Conservation (phyloP, 2,329 filamentous ascomycete genomes). For the Lachnellula occidentalis region DNA sequence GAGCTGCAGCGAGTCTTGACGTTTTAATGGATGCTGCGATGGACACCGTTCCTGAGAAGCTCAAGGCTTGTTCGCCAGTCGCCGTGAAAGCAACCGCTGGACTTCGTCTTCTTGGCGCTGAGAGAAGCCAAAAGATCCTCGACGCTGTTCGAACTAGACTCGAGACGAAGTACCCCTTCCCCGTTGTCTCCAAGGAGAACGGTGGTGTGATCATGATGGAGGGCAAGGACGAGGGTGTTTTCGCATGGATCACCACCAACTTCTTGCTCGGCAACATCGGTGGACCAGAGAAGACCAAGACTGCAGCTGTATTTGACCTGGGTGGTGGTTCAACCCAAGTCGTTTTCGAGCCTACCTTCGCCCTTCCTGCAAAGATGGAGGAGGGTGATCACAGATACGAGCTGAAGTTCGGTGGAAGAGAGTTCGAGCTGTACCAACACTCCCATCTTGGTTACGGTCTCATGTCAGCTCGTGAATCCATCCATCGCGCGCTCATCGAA, state of each 20-base stretch:
- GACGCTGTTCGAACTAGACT: conserved; percentile 77
- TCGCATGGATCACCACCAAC: conserved; percentile 98
- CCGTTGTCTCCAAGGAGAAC: conserved; percentile 78
- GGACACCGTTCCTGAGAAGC: conserved; percentile 74
- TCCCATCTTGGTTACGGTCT: conserved; percentile 95
- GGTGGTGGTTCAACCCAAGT: conserved; percentile 97
- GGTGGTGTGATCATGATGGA: conserved; percentile 96
- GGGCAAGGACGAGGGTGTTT: conserved; percentile 93
- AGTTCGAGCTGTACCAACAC: conserved; percentile 95
- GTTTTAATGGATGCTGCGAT: conserved; percentile 81
- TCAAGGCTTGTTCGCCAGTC: conserved; percentile 87
- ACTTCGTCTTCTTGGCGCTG: conserved; percentile 75
- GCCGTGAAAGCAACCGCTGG: conserved; percentile 98
- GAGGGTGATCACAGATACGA: conserved; percentile 95
- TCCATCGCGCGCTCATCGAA: conserved; percentile 72
- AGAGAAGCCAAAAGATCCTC: conserved; percentile 78
- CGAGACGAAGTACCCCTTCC: conserved; percentile 89
- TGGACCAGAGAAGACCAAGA: conserved; percentile 80
- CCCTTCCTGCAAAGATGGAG: conserved; percentile 77
- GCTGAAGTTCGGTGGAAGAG: conserved; percentile 80
- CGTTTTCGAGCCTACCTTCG: conserved; percentile 94
- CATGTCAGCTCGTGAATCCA: conserved; percentile 86
- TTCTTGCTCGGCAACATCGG: conserved; percentile 98
- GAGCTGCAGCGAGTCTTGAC: conserved; percentile 85
- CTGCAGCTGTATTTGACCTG: conserved; percentile 91